phyloP scores from a whole-genome alignment of 768 basidiomycete species.

The Tylopilus subfusipes region DNA sequence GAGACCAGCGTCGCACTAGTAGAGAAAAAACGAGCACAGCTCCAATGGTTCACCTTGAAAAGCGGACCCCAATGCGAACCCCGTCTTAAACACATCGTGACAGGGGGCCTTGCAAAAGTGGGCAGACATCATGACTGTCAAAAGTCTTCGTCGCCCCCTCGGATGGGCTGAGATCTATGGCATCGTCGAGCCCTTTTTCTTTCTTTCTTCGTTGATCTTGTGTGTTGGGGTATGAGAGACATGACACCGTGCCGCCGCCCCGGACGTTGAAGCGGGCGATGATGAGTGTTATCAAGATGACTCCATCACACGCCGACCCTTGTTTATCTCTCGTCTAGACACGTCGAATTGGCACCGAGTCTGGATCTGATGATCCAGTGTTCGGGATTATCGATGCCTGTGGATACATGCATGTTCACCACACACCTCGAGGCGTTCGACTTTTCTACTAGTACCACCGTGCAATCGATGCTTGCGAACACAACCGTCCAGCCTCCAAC shows the following conservation, averaged over 20 bases:
- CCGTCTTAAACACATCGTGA: not conserved
- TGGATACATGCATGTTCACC: not conserved
- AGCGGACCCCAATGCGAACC: not conserved
- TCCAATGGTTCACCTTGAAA: not conserved
- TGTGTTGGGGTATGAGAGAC: not conserved
- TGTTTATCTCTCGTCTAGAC: too few relatives aligned
- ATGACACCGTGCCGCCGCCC: not conserved
- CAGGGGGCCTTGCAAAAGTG: not conserved
- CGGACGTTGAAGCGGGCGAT: not conserved
- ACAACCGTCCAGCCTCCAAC: not conserved
- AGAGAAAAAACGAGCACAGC: too few relatives aligned
- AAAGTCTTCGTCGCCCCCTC: not conserved
- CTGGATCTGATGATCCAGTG: not conserved
- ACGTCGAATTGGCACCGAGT: too few relatives aligned
- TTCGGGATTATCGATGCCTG: constrained; percentile 1
- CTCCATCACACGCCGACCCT: not conserved
- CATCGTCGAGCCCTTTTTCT: not conserved
- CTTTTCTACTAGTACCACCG: not conserved
- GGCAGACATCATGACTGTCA: not conserved
- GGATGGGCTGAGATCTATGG: not conserved
- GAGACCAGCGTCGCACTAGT: not conserved
- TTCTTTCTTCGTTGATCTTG: not conserved
- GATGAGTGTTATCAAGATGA: not conserved
- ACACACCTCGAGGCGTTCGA: not conserved
- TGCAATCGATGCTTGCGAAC: not conserved